These are phyloP conservation scores for Wallacemonas sp. DNA, from an alignment of 208 protist species.

Conservation along the genomic window DNA sequence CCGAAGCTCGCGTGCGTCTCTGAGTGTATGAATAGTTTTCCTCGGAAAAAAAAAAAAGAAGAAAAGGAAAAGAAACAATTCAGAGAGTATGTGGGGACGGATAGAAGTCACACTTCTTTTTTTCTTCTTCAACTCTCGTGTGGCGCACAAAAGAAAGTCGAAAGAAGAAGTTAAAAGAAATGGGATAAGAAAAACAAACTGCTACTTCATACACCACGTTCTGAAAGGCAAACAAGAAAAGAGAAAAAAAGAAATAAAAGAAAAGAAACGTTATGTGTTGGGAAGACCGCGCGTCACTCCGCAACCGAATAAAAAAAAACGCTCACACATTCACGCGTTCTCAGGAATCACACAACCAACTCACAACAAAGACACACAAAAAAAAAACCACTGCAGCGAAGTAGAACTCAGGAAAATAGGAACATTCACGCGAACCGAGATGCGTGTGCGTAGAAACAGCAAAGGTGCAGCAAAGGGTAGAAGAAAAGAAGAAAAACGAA, in stretches of 20 bases:
- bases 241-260: slow-evolving; percentile 13
- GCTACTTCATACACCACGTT: too few relatives aligned
- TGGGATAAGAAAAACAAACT: not conserved
- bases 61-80: slow-evolving; percentile 10
- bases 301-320: too few relatives aligned
- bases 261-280: too few relatives aligned
- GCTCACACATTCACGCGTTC: not conserved
- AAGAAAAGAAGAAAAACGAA: slow-evolving; percentile 4
- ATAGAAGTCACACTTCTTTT: not conserved
- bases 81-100: not conserved
- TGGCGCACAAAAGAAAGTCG: too few relatives aligned
- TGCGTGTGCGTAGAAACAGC: not conserved
- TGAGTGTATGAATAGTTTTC: not conserved
- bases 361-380: not conserved
- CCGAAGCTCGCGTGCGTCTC: not conserved
- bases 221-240: slow-evolving; percentile 7
- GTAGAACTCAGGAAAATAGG: too few relatives aligned
- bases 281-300: too few relatives aligned
- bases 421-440: not conserved
- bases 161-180: slow-evolving; percentile 5
- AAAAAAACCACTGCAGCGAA: not conserved
- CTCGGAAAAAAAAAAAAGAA: not conserved
- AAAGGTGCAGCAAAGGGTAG: not conserved
- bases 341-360: not conserved
- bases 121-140: too few relatives aligned